Percentiles rank a stretch among this genome's conserved stretches.
phyloP scores from a whole-genome alignment of 139 green algal species.

The Yamagishiella unicocca region DNA sequence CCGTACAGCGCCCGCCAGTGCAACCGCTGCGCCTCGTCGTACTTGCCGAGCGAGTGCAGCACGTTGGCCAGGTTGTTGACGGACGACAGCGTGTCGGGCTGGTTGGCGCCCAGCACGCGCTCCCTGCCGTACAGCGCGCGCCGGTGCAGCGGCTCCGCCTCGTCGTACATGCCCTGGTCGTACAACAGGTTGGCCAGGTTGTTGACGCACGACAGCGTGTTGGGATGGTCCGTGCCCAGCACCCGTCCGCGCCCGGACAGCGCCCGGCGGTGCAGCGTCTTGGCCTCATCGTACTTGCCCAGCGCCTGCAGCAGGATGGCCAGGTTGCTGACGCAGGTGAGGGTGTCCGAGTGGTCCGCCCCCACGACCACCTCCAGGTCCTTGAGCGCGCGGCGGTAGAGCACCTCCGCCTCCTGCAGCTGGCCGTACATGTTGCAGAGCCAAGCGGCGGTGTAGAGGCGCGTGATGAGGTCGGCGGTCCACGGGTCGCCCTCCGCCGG shows the following conservation, averaged over 20 bases:
- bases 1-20: constrained; percentile 1
- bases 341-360: neutral
- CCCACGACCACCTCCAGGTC: neutral
- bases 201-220: constrained; percentile 11
- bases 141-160: constrained; percentile 2
- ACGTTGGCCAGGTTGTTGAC: neutral
- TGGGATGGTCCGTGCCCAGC: constrained; percentile 32
- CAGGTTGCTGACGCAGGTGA: constrained; percentile 26
- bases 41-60: neutral
- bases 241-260: neutral
- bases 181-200: constrained; percentile 1
- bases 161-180: neutral
- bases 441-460: neutral
- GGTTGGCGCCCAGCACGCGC: too few relatives aligned
- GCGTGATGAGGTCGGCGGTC: neutral
- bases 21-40: neutral
- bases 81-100: too few relatives aligned
- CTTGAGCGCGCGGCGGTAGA: neutral
- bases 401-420: constrained; percentile 1
- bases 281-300: neutral
- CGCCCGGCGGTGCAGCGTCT: neutral
- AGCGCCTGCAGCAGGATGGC: neutral
- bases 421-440: neutral
- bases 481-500: neutral
- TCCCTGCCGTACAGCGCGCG: too few relatives aligned